A percentile compares a stretch with the other conserved stretches of the same genome.
Evolutionary conservation across 192 early-diverging fungal genomes (phyloP).

Genomic region (Irineochytrium annulatum): DNA sequence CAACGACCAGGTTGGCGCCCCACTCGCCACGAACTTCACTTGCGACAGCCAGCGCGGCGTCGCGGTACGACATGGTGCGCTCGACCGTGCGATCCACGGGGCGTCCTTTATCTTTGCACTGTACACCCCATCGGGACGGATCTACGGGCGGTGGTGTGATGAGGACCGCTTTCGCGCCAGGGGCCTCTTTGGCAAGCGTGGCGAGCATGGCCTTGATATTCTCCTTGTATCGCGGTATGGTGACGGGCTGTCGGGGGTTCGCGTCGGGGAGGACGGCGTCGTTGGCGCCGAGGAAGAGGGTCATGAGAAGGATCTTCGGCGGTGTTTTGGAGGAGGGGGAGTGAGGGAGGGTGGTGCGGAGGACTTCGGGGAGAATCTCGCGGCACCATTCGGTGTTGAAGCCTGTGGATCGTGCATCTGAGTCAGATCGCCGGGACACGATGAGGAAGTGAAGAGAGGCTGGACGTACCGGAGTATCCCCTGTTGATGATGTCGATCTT

Average conservation of each 20-base stretch:
- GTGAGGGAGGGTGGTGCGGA: slow-evolving; percentile 35
- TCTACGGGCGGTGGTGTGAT: slow-evolving; percentile 70
- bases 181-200: slow-evolving; percentile 51
- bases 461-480: slow-evolving; percentile 64
- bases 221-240: slow-evolving; percentile 49
- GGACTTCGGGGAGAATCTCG: slow-evolving; percentile 47
- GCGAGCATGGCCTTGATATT: slow-evolving; percentile 64
- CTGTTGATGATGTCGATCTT: slow-evolving; percentile 74
- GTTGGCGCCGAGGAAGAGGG: slow-evolving; percentile 81
- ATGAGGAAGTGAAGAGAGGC: neutral
- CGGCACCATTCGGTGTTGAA: slow-evolving; percentile 65
- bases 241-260: slow-evolving; percentile 56
- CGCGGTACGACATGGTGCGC: slow-evolving; percentile 18
- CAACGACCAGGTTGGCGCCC: slow-evolving; percentile 10
- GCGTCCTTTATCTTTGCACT: slow-evolving; percentile 21
- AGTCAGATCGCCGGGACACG: neutral
- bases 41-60: slow-evolving; percentile 27
- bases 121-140: slow-evolving; percentile 31
- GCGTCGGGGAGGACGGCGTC: slow-evolving; percentile 54
- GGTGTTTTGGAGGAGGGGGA: neutral
- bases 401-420: slow-evolving; percentile 30
- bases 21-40: slow-evolving; percentile 4
- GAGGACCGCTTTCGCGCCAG: slow-evolving; percentile 59
- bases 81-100: slow-evolving; percentile 9
- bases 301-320: slow-evolving; percentile 52